A percentile compares a stretch with the other conserved stretches of the same genome.
phyloP scores from a whole-genome alignment of 495 filamentous ascomycete genomes.

The Aspergillus steynii region DNA sequence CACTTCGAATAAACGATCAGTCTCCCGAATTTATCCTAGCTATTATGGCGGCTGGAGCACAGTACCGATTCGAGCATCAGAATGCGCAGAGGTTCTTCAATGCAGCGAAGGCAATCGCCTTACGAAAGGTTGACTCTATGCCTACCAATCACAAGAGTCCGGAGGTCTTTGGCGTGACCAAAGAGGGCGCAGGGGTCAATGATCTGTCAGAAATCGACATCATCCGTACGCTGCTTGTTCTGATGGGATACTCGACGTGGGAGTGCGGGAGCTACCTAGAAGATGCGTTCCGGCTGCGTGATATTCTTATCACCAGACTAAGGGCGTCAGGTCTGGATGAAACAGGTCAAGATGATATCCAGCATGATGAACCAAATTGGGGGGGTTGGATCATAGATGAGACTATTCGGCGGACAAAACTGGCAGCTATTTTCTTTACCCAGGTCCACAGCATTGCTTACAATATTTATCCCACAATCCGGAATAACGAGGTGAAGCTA shows the following conservation, averaged over 20 bases:
- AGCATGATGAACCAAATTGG: no score
- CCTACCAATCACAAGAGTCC: no score
- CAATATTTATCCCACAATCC: not conserved
- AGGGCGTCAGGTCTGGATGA: not conserved
- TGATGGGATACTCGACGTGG: constrained; percentile 1
- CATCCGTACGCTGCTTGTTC: not conserved
- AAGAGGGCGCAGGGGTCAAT: not conserved
- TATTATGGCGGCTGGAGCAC: constrained; percentile 8
- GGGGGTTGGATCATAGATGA: not conserved
- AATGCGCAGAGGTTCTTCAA: constrained; percentile 7
- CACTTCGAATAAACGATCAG: constrained; percentile 6
- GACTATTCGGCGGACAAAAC: not conserved
- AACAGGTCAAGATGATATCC: not conserved
- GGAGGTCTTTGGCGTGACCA: no score
- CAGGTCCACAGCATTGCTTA: not conserved
- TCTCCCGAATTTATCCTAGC: constrained; percentile 9
- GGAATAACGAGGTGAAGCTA: not conserved
- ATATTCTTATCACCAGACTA: not conserved
- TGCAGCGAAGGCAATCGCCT: constrained; percentile 22
- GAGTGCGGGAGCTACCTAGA: not conserved
- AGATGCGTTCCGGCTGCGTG: not conserved
- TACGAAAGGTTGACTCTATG: constrained; percentile 19
- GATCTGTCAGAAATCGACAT: not conserved
- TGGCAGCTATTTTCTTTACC: not conserved
- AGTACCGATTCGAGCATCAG: constrained; percentile 17